Evolutionary conservation across 352 stramenopile species (phyloP), one percentile per base, ranked within the genome.

Genomic region (Phytopythium kandeliae): DNA sequence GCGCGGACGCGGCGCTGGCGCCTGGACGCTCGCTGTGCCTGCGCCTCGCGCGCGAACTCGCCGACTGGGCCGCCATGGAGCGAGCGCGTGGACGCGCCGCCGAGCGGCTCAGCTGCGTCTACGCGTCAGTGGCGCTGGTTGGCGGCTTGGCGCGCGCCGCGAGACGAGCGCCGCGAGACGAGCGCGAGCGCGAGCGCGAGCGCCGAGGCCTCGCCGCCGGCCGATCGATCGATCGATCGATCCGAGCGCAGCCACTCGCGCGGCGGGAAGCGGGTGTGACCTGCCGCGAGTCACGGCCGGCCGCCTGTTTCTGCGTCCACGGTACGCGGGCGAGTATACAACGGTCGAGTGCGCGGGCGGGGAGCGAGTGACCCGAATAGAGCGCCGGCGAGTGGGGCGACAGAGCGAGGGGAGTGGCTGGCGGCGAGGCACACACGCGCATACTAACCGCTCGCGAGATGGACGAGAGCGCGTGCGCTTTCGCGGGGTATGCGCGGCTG

Each of bases 261-360:
- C 12, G n/a, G 3, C 45, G 45, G 11, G 17, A 49, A 28, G 19
- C 7, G 26, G 17, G 44, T 19, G 30, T 51, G 45, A 51, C 45
- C 45, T 51, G 45, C 26, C 30, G 45, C 45, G 45, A 28, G 45
- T 51, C 45, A 51, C 42, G 9, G 30, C 4, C 21, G 45, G 45
- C 45, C 45, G 45, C 45, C 45, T 26, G 45, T 51, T 51, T 51
- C 19, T 51, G n/a, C 45, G 45, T 19, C 12, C 45, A 51, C 45
- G 45, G 45, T 51, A 41, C 45, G 24, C 7, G n/a, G 36, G 36
- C 9, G 41, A n/a, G n/a, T n/a, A n/a, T n/a, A n/a, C n/a, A n/a
- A n/a, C n/a, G n/a, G n/a, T n/a, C n/a, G n/a, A n/a, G n/a, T n/a
- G n/a, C n/a, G n/a, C n/a, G n/a, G n/a, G n/a, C n/a, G n/a, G n/a